A percentile compares a stretch with the other conserved stretches of the same genome.
These are phyloP conservation scores for Podospora bellae-mahoneyi DNA, from an alignment of 495 filamentous ascomycete genomes.

Conservation along the genomic window DNA sequence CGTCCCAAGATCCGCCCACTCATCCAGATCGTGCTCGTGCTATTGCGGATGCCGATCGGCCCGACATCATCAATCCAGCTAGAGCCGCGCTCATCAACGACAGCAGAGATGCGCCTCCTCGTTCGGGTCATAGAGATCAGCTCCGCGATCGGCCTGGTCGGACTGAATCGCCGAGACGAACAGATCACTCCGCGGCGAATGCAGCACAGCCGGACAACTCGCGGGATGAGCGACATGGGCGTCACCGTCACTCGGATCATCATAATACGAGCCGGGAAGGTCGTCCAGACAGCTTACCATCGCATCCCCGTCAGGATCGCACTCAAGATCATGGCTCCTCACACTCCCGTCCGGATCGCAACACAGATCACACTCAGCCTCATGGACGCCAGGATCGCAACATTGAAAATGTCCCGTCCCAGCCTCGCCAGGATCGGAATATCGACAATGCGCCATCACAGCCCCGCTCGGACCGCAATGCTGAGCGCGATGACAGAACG, in stretches of 20 bases:
- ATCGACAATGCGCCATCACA: slow-evolving; percentile 23
- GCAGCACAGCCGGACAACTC: slow-evolving; percentile 34
- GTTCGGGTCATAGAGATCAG: slow-evolving; percentile 37
- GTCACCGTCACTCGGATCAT: slow-evolving; percentile 41
- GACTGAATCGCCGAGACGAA: slow-evolving; percentile 50
- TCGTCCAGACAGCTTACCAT: slow-evolving; percentile 27
- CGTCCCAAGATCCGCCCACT: slow-evolving; percentile 39
- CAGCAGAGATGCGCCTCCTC: slow-evolving; percentile 29
- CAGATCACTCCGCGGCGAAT: slow-evolving; percentile 38
- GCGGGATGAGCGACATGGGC: slow-evolving; percentile 46
- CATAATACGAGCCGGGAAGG: slow-evolving; percentile 37
- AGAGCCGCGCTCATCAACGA: slow-evolving; percentile 54
- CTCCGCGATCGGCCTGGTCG: slow-evolving; percentile 38
- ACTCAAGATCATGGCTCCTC: not conserved
- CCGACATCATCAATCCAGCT: slow-evolving; percentile 52
- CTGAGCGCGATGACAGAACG: slow-evolving; percentile 36
- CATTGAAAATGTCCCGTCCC: slow-evolving; percentile 20
- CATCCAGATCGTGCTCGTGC: slow-evolving; percentile 45
- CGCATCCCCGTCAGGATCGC: not conserved
- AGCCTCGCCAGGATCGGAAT: slow-evolving; percentile 32
- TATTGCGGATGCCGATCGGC: slow-evolving; percentile 37
- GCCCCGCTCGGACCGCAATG: slow-evolving; percentile 33
- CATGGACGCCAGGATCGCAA: slow-evolving; percentile 33
- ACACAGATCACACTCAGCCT: slow-evolving; percentile 3
- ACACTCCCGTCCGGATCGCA: not conserved